phyloP scores from a whole-genome alignment of 768 basidiomycete species.

The Panaeolus cyanescens region DNA sequence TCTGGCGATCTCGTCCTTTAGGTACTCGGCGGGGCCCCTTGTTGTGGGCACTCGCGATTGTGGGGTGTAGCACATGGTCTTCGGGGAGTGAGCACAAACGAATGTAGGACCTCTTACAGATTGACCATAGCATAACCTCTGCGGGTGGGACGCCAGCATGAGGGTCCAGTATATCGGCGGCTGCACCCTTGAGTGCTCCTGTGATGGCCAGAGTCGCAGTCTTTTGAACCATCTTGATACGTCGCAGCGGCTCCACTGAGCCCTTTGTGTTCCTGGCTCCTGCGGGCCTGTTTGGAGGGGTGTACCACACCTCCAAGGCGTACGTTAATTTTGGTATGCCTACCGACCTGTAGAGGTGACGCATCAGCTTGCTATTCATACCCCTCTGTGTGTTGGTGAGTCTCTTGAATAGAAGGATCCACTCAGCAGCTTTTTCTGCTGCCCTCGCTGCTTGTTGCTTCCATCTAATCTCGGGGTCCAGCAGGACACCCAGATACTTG shows the following conservation, averaged over 20 bases:
- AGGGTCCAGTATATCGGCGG: constrained; percentile 17
- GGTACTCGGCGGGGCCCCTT: constrained; percentile 12
- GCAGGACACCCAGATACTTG: constrained; percentile 15
- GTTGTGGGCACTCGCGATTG: background rate
- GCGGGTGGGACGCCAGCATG: constrained; percentile 18
- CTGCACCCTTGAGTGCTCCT: constrained; percentile 20
- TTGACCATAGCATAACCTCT: constrained; percentile 8
- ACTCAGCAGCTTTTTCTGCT: constrained; percentile 11
- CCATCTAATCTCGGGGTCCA: constrained; percentile 16
- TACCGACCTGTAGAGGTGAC: constrained; percentile 19
- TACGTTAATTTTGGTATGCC: constrained; percentile 21
- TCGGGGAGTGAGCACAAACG: constrained; percentile 16
- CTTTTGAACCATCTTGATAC: constrained; percentile 16
- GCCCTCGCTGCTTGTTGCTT: constrained; percentile 10
- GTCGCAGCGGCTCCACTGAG: constrained; percentile 10
- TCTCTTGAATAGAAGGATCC: background rate
- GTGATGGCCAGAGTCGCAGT: constrained; percentile 19
- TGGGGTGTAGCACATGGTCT: constrained; percentile 8
- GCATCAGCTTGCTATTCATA: constrained; percentile 6
- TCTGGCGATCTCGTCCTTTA: background rate
- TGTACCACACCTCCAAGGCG: constrained; percentile 24
- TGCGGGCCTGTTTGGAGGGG: too few relatives aligned
- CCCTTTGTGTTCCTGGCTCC: constrained; percentile 6
- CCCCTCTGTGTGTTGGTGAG: constrained; percentile 10
- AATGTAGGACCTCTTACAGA: constrained; percentile 6